Base-by-base conservation (phyloP, 2,329 filamentous ascomycete species). In the Emmonsia crescens region DNA sequence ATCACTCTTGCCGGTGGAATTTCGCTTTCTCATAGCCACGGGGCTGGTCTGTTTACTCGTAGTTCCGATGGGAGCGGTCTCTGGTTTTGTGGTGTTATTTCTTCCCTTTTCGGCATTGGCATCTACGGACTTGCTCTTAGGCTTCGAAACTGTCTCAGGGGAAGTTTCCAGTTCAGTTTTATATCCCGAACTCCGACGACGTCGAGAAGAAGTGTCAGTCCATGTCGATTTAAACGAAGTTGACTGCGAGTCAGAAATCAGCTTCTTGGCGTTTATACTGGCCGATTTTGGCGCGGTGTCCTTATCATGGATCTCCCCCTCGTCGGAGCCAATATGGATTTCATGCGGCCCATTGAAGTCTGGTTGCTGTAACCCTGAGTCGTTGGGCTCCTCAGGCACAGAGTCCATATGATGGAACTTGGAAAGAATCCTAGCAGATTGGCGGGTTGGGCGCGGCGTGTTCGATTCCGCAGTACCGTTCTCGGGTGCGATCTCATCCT, bases 341-440 rank as follows among this genome's bases (percentile, higher is more conserved):
- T 60, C 59, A 55, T 40, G 46, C 9, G 59, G 24, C 29, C 27
- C n/a, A 24, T 52, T 52, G 29, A 54, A 54, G 29, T 60, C 58
- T 51, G 60, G 57, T 55, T 44, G 60, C 48, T 27, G 60, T 38
- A 57, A 62, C 44, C 21, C 57, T 56, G 38, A 55, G 46, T 33
- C 58, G 38, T 57, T 16, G 5, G 21, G 16, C 24, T 44, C 21
- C 54, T 57, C 54, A 6, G 54, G 24, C 12, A 57, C 54, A 31
- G 29, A 36, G 19, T 36, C 31, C 51, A 54, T 54, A 54, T 44
- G 36, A 44, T 60, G 61, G 51, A 60, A 60, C 33, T 61, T 60
- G n/a, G 63, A 64, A 38, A 61, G 56, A 38, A 65, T 62, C 36
- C 64, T 62, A 56, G 62, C 60, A 21, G 64, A 65, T 31, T 64